Percentiles rank a stretch among this genome's conserved stretches.
Conservation (phyloP, 306 rosid species). For the Phaseolus lunatus region DNA sequence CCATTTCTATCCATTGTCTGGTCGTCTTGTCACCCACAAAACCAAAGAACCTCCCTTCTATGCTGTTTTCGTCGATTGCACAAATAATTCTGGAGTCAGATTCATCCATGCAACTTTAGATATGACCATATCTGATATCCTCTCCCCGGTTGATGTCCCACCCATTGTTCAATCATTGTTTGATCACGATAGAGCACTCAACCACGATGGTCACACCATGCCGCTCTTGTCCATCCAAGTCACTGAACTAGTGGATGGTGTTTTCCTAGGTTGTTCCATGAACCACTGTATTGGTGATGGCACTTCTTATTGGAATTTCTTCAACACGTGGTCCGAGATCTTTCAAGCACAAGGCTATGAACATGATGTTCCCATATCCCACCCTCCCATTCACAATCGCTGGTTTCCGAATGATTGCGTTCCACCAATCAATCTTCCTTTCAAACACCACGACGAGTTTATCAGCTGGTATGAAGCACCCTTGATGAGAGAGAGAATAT, state of each 20-base stretch:
- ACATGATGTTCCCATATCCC: slow-evolving; percentile 27
- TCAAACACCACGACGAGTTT: slow-evolving; percentile 53
- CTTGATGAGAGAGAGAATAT: slow-evolving; percentile 57
- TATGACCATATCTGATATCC: slow-evolving; percentile 53
- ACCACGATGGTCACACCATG: slow-evolving; percentile 62
- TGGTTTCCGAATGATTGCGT: slow-evolving; percentile 59
- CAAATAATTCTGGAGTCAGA: slow-evolving; percentile 48
- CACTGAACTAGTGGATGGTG: slow-evolving; percentile 59
- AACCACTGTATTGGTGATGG: slow-evolving; percentile 61
- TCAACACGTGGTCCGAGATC: slow-evolving; percentile 63
- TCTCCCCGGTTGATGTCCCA: slow-evolving; percentile 63
- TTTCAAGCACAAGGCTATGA: slow-evolving; percentile 38
- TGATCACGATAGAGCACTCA: slow-evolving; percentile 59
- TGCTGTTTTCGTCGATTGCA: slow-evolving; percentile 51
- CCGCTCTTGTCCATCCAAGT: slow-evolving; percentile 62
- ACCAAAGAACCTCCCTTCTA: slow-evolving; percentile 43
- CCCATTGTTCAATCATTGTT: slow-evolving; percentile 57
- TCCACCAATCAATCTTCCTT: slow-evolving; percentile 54
- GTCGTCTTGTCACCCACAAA: slow-evolving; percentile 51
- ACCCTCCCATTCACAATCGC: slow-evolving; percentile 52
- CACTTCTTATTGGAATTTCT: slow-evolving; percentile 66
- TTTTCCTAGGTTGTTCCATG: slow-evolving; percentile 68
- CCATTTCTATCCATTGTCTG: slow-evolving; percentile 68
- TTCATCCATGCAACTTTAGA: slow-evolving; percentile 57
- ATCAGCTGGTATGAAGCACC: slow-evolving; percentile 55